These are phyloP conservation scores for Exidia glandulosa DNA, from an alignment of 768 basidiomycete genomes.

Conservation along the genomic window DNA sequence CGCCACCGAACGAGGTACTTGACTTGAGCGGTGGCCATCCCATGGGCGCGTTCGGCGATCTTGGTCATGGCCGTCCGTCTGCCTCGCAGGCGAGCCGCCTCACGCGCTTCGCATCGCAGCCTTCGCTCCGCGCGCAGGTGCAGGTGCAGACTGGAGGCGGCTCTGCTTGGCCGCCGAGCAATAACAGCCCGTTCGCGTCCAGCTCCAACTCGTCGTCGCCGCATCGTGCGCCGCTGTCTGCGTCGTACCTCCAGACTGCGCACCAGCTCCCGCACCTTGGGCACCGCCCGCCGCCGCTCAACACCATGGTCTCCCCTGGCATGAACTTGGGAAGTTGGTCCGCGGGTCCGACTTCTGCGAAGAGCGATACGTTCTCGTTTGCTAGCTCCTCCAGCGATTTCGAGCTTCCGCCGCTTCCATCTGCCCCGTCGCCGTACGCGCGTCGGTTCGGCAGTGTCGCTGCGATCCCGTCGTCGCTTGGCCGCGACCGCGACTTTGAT, in stretches of 20 bases:
- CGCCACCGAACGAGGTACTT: neutral
- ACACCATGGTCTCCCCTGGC: neutral
- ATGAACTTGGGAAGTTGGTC: too few species aligned
- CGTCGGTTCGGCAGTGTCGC: neutral
- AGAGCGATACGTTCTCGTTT: neutral
- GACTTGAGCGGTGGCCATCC: neutral
- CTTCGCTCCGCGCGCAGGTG: neutral
- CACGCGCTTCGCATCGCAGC: neutral
- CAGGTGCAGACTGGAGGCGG: too few species aligned
- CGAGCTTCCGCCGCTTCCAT: neutral
- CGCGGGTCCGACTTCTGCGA: neutral
- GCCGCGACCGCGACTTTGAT: neutral
- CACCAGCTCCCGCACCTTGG: neutral
- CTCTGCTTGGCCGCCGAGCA: neutral
- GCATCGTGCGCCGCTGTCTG: neutral
- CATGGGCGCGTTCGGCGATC: neutral
- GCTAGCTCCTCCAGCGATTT: neutral
- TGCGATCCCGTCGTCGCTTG: neutral
- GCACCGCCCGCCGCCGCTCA: neutral
- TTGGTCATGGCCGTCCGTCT: too few species aligned
- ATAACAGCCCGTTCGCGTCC: neutral
- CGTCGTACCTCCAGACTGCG: neutral
- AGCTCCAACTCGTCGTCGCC: conserved; percentile 3
- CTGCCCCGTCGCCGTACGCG: neutral
- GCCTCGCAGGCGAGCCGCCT: neutral